Conservation (phyloP, 352 stramenopile genomes). For the Pythium plurisporium region DNA sequence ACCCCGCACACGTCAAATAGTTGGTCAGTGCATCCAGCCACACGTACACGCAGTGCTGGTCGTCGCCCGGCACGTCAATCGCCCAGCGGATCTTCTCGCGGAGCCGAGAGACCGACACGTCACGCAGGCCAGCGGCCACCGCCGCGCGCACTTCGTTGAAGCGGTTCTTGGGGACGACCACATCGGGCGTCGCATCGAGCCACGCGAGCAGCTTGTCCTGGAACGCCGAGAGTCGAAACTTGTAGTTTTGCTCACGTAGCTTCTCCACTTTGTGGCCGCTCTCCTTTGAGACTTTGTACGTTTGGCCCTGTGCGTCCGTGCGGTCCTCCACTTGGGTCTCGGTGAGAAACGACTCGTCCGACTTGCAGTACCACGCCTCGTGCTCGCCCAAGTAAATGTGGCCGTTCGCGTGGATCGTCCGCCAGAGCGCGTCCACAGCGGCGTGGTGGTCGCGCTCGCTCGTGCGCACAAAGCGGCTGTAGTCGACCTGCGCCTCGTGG, state of each 20-base stretch:
- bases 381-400: conserved; percentile 98
- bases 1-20: conserved; percentile 96
- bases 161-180: conserved; percentile 88
- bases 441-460: conserved; percentile 92
- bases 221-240: conserved; percentile 96
- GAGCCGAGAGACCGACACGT: conserved; percentile 96
- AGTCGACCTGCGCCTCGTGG: conserved; percentile 85
- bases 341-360: conserved; percentile 98
- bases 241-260: conserved; percentile 98
- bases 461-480: conserved; percentile 97
- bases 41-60: conserved; percentile 97
- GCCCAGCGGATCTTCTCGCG: conserved; percentile 95
- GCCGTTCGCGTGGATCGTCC: conserved; percentile 83
- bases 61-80: conserved; percentile 90
- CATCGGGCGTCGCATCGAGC: conserved; percentile 81
- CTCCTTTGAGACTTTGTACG: conserved; percentile 82
- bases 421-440: conserved; percentile 92
- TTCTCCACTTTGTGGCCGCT: conserved; percentile 91
- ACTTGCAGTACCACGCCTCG: conserved; percentile 98
- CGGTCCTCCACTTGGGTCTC: conserved; percentile 94
- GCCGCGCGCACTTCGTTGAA: conserved; percentile 91
- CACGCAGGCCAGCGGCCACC: conserved; percentile 87
- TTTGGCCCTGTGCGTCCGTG: conserved; percentile 29
- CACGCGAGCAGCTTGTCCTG: conserved; percentile 90
- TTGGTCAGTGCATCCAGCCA: conserved; percentile 99